Conservation (phyloP, 2,329 filamentous ascomycete genomes). For the Stromatinia cepivora region DNA sequence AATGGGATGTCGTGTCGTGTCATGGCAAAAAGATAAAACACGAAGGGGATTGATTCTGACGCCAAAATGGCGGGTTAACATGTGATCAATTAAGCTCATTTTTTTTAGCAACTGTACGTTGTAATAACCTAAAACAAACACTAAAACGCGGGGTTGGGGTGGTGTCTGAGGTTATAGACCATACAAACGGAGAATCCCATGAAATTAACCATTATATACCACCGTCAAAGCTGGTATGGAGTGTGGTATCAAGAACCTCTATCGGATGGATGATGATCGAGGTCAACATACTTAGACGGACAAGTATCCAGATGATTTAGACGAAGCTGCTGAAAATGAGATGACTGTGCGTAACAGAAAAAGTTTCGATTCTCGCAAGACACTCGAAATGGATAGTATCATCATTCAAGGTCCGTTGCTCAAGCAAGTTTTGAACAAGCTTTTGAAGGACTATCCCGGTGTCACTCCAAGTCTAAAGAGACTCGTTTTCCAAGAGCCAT, state of each 20-base stretch:
- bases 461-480: constrained; percentile 59
- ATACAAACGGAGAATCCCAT: no score
- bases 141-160: not conserved
- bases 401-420: constrained; percentile 63
- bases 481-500: constrained; percentile 60
- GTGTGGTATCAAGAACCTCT: constrained; percentile 49
- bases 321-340: constrained; percentile 53
- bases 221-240: constrained; percentile 37
- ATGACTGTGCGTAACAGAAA: constrained; percentile 54
- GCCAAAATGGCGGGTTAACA: not conserved
- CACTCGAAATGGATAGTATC: constrained; percentile 51
- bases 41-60: not conserved
- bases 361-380: constrained; percentile 59
- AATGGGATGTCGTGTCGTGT: not conserved
- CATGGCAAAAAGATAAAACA: not conserved
- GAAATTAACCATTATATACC: not conserved
- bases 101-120: not conserved
- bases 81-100: not conserved
- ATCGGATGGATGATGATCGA: constrained; percentile 48
- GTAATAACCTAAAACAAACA: not conserved
- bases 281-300: constrained; percentile 57
- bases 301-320: constrained; percentile 55
- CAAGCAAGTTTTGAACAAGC: constrained; percentile 54
- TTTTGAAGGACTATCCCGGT: constrained; percentile 32
- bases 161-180: no score